These are phyloP conservation scores for Trichophyton mentagrophytes DNA, from an alignment of 2,329 filamentous ascomycete genomes.

Conservation along the genomic window DNA sequence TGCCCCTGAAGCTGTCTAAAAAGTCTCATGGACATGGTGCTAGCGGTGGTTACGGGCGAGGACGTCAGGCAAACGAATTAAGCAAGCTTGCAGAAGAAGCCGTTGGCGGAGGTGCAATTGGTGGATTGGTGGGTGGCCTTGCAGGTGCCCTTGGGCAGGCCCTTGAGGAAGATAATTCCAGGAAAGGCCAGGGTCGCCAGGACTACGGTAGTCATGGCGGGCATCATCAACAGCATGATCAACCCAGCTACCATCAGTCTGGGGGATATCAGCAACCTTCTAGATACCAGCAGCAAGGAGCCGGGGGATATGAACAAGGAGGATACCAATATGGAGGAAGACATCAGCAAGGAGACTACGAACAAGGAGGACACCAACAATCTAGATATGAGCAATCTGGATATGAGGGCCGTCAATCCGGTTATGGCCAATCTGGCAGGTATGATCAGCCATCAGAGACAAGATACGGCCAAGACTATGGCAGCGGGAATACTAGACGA, in stretches of 20 bases:
- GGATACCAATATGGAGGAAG: constrained; percentile 6
- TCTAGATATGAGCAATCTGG: neutral
- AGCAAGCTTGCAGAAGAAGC: constrained; percentile 46
- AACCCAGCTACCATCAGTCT: neutral
- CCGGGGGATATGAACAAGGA: neutral
- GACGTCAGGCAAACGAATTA: constrained; percentile 23
- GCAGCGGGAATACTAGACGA: neutral
- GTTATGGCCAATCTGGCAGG: neutral
- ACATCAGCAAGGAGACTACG: neutral
- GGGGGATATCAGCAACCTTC: neutral
- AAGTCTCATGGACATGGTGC: constrained; percentile 15
- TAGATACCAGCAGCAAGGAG: constrained; percentile 1
- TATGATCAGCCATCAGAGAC: neutral
- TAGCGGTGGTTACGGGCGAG: constrained; percentile 26
- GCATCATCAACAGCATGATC: neutral
- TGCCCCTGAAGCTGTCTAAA: constrained; percentile 64
- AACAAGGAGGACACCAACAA: too few species aligned
- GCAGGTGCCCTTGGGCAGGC: constrained; percentile 51
- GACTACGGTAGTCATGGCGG: constrained; percentile 12
- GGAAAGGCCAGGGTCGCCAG: constrained; percentile 3
- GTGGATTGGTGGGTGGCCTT: constrained; percentile 57
- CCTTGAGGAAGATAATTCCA: constrained; percentile 41
- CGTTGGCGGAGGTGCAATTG: constrained; percentile 52
- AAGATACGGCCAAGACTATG: constrained; percentile 2
- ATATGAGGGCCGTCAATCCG: constrained; percentile 2